A percentile compares a stretch with the other conserved stretches of the same genome.
Conservation (phyloP, 1,139 yeast genomes). For the Suhomyces bokatorum region DNA sequence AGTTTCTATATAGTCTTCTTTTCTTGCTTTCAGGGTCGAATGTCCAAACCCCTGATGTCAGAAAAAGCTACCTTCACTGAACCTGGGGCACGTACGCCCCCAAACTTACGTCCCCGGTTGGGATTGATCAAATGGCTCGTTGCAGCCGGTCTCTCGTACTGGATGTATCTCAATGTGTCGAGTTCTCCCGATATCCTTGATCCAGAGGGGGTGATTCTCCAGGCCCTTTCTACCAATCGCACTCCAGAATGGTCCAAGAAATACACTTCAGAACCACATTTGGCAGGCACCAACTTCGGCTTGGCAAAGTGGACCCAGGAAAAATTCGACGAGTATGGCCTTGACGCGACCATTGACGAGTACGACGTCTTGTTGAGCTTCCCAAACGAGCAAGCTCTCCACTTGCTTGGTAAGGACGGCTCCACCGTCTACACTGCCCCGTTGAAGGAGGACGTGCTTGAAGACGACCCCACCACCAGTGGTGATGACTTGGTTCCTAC, state of each 20-base stretch:
- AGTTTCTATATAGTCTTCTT: no score
- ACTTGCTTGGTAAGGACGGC: slow-evolving; percentile 31
- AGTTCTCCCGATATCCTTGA: slow-evolving; percentile 1
- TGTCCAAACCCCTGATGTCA: no score
- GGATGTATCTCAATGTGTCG: background rate
- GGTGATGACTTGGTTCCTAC: slow-evolving; percentile 47
- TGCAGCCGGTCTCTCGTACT: background rate
- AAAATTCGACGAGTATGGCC: slow-evolving; percentile 44
- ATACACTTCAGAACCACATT: slow-evolving; percentile 37
- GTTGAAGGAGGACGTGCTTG: slow-evolving; percentile 67
- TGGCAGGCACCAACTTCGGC: slow-evolving; percentile 43
- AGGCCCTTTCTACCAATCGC: slow-evolving; percentile 26
- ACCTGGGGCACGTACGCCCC: background rate
- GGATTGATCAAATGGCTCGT: background rate
- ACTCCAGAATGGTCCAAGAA: slow-evolving; percentile 36
- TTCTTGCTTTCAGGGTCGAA: no score
- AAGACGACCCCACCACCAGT: slow-evolving; percentile 68
- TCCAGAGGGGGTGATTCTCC: slow-evolving; percentile 16
- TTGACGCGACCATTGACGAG: slow-evolving; percentile 53
- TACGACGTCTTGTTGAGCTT: slow-evolving; percentile 58
- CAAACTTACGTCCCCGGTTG: background rate
- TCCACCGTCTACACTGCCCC: slow-evolving; percentile 58
- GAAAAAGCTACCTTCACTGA: slow-evolving; percentile 1
- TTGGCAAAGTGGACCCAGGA: slow-evolving; percentile 41
- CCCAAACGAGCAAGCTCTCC: slow-evolving; percentile 50